A percentile compares a stretch with the other conserved stretches of the same genome.
Conservation (phyloP, 768 basidiomycete genomes). For the Thelephora aurantiotincta region DNA sequence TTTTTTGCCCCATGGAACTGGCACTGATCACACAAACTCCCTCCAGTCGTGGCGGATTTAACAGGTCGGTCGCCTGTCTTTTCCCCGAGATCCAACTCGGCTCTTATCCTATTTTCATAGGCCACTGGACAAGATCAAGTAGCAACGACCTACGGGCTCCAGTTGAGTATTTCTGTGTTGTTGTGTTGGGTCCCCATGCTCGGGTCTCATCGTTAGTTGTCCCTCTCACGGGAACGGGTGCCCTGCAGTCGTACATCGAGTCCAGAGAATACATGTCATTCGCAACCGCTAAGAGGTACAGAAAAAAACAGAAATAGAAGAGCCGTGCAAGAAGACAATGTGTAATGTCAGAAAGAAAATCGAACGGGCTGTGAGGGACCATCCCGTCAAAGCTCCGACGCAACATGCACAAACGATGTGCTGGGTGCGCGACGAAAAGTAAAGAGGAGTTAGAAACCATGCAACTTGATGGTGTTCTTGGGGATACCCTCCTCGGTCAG, state of each 20-base stretch:
- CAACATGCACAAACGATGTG: conserved; percentile 5
- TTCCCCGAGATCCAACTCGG: neutral
- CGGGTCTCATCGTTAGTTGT: no score
- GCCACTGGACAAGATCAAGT: conserved; percentile 94
- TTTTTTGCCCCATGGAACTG: conserved; percentile 5
- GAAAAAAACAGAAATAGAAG: conserved; percentile 12
- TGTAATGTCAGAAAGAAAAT: conserved; percentile 3
- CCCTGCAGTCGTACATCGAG: no score
- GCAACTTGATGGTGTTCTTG: conserved; percentile 69
- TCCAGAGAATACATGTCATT: neutral
- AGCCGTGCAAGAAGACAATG: conserved; percentile 4
- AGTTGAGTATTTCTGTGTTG: neutral
- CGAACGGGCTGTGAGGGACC: conserved; percentile 1
- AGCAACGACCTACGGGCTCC: conserved; percentile 6
- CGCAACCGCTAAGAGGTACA: conserved; percentile 13
- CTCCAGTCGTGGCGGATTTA: conserved; percentile 69
- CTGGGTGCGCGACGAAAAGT: no score
- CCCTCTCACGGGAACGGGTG: no score
- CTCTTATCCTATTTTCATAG: conserved; percentile 25
- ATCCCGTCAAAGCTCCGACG: neutral
- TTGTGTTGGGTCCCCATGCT: neutral
- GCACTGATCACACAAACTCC: conserved; percentile 1
- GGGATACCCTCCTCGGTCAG: conserved; percentile 72
- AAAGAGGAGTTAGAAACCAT: conserved; percentile 53
- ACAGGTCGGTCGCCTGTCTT: conserved; percentile 34